Conservation (phyloP, 2,329 filamentous ascomycete genomes). For the Lithohypha guttulata region DNA sequence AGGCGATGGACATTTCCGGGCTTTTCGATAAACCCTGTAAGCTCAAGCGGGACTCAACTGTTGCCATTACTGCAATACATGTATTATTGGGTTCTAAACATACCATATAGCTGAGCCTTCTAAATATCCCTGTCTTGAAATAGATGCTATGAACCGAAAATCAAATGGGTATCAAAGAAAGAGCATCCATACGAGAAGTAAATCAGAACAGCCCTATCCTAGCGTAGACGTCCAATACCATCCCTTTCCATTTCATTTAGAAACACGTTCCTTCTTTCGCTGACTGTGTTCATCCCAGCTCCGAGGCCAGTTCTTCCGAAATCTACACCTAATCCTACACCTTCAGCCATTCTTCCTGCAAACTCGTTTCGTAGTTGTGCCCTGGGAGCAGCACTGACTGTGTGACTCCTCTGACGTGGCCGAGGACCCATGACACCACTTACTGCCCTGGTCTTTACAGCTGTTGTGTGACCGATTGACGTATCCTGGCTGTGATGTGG, state of each 20-base stretch:
- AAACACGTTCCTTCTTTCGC: no score
- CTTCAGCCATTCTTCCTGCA: background rate
- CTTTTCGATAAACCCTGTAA: no score
- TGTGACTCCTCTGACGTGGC: background rate
- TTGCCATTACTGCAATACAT: no score
- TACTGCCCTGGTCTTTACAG: background rate
- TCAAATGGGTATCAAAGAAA: no score
- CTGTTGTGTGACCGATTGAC: background rate
- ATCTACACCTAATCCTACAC: slow-evolving; percentile 4
- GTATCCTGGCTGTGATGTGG: background rate
- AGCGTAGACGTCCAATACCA: slow-evolving; percentile 1
- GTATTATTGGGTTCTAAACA: no score
- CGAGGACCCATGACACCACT: background rate
- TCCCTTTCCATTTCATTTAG: slow-evolving; percentile 6
- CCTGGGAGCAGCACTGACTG: background rate
- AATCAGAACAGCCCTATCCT: no score
- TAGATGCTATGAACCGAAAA: no score
- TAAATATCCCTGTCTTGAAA: no score
- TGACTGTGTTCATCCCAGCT: background rate
- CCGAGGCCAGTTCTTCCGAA: slow-evolving; percentile 1
- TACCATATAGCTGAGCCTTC: no score
- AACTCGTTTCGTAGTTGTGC: background rate
- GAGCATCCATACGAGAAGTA: no score
- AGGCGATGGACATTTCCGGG: no score
- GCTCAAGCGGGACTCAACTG: no score